phyloP scores from a whole-genome alignment of 805 yeast genomes.

The Kazachstania kunashirensis region DNA sequence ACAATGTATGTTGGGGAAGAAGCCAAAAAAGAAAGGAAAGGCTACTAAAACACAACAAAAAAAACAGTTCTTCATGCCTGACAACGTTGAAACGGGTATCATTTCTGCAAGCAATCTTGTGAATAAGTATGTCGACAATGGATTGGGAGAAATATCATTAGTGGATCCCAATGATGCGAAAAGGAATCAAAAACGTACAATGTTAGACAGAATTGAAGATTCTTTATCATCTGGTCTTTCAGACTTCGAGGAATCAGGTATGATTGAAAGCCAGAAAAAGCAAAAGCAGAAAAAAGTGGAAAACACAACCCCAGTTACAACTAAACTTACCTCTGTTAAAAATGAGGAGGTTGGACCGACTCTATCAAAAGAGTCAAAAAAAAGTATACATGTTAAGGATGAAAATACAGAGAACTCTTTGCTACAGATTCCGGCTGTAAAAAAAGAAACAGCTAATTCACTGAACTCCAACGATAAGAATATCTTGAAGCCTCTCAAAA shows the following conservation, averaged over 20 bases:
- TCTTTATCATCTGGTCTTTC: not conserved
- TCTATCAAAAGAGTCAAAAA: no score
- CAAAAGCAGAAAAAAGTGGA: not conserved
- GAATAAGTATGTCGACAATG: conserved; percentile 14
- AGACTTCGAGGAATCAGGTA: not conserved
- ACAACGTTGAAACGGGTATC: conserved; percentile 58
- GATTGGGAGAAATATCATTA: not conserved
- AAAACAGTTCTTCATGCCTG: conserved; percentile 57
- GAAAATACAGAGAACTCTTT: no score
- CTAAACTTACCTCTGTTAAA: no score
- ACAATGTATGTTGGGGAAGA: conserved; percentile 44
- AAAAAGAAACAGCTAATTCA: no score
- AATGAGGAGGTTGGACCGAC: no score
- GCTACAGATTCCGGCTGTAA: no score
- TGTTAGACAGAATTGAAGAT: conserved; percentile 3
- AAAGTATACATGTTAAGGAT: no score
- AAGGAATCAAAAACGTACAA: not conserved
- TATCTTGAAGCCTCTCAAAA: no score
- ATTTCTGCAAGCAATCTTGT: conserved; percentile 42
- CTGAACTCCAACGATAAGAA: no score
- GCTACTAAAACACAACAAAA: conserved; percentile 7
- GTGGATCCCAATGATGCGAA: not conserved
- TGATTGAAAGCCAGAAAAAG: no score
- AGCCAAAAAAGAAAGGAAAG: conserved; percentile 8
- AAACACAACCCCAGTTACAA: not conserved